Base-by-base conservation (phyloP, 495 filamentous ascomycete species). In the Cercophora samala region DNA sequence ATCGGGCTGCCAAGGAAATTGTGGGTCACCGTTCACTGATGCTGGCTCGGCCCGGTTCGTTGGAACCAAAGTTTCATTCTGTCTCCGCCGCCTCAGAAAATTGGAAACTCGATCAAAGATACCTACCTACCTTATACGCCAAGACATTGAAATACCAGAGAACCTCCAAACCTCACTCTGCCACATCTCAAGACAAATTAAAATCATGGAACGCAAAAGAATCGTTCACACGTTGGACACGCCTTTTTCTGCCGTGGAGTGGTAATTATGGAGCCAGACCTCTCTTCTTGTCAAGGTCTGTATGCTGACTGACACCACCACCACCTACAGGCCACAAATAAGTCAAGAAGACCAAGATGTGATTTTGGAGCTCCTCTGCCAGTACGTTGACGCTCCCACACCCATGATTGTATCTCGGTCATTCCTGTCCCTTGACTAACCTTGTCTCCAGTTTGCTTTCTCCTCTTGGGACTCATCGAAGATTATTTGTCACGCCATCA, bases 301-400 rank as follows among this genome's bases (percentile, higher is more conserved):
- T 56, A 6, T 5, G 26, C 9, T 5, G 22, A 8, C 13, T 1
- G 46, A 42, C 42, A 0, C 62, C 60, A 56, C 67, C 13, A 11
- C n/a, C n/a, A n/a, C n/a, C n/a, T n/a, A n/a, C 63, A 87, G 85
- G 85, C 85, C 85, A 13, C 68, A 76, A 51, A 80, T 85, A 19
- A 72, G 72, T 15, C 74, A 75, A 13, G 72, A 82, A 18, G 74
- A 85, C 56, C 84, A 87, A 71, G 80, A 85, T 37, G 79, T 80
- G 9, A 84, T 87, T 62, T 69, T 87, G 21, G 83, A 86, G 65
- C 77, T 87, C 24, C 78, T 87, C 46, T 85, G 84, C 80, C 77
- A 70, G 85, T 86, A 77, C 68, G 81, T 73, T 17, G 9, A 19
- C 19, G 19, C 59, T 60, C 18, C 56, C 25, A 19, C 22, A 21